Evolutionary conservation across 495 filamentous ascomycete genomes (phyloP).

Genomic region (Aspergillus conjunctus): DNA sequence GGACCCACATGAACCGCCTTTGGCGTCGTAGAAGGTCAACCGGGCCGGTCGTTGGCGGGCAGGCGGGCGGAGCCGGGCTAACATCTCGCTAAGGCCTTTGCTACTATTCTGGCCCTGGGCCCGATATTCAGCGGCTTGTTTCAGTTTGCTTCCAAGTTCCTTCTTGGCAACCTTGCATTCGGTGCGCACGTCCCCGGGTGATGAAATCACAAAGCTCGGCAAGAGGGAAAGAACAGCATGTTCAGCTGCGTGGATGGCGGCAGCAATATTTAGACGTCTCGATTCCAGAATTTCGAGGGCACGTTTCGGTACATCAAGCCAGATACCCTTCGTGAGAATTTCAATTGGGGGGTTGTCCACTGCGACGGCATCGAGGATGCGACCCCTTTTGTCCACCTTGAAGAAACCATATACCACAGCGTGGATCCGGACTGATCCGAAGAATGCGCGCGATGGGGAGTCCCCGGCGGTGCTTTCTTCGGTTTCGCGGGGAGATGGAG

Average conservation of each 20-base stretch:
- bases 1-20: constrained; percentile 78
- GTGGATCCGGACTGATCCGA: constrained; percentile 79
- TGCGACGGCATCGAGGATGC: constrained; percentile 87
- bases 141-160: constrained; percentile 47
- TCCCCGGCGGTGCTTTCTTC: neutral
- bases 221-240: constrained; percentile 86
- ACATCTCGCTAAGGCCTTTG: constrained; percentile 21
- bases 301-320: constrained; percentile 83
- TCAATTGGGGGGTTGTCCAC: constrained; percentile 93
- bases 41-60: constrained; percentile 82
- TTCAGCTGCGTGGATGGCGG: constrained; percentile 91
- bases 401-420: constrained; percentile 94
- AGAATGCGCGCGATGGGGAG: constrained; percentile 67
- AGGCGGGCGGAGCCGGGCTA: constrained; percentile 36
- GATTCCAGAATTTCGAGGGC: constrained; percentile 78
- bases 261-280: constrained; percentile 76
- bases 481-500: neutral
- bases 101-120: constrained; percentile 18
- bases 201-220: constrained; percentile 84
- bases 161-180: constrained; percentile 92
- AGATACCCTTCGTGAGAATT: constrained; percentile 85
- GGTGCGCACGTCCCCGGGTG: constrained; percentile 86
- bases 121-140: constrained; percentile 25
- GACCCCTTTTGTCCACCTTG: constrained; percentile 80
- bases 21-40: constrained; percentile 92